Evolutionary conservation across 225 moss, liverwort and hornwort species (phyloP).

Genomic region (Neckera pumila): DNA sequence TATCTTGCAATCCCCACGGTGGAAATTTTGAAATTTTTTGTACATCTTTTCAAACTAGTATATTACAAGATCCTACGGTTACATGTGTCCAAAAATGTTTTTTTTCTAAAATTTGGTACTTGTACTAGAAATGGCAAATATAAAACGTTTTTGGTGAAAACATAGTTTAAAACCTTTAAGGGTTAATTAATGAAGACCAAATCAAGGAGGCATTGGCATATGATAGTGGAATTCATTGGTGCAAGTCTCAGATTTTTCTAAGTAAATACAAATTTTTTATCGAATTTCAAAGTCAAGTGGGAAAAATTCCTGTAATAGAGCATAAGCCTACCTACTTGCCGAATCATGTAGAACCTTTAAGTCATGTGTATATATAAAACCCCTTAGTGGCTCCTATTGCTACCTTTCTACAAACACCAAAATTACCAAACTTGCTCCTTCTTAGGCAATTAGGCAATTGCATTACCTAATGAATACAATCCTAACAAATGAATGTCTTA

Average conservation of each 20-base stretch:
- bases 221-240: background rate
- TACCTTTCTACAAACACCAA: background rate
- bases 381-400: too few species aligned
- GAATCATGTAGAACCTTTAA: accelerated
- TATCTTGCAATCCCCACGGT: too few species aligned
- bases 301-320: background rate
- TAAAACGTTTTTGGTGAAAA: too few species aligned
- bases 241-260: accelerated
- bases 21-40: too few species aligned
- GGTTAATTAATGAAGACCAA: background rate
- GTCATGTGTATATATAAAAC: too few species aligned
- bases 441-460: background rate
- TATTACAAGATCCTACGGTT: too few species aligned
- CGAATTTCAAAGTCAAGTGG: background rate
- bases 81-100: too few species aligned
- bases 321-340: accelerated
- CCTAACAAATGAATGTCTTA: background rate
- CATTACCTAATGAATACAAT: accelerated
- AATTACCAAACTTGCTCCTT: accelerated
- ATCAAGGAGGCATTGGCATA: accelerated
- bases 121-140: too few species aligned
- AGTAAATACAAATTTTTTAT: background rate
- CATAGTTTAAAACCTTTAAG: too few species aligned
- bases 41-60: too few species aligned
- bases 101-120: too few species aligned